Evolutionary conservation across 2,329 filamentous ascomycete genomes (phyloP), one percentile per base, ranked within the genome.

Genomic region (Ploettnerulaceae sp.): DNA sequence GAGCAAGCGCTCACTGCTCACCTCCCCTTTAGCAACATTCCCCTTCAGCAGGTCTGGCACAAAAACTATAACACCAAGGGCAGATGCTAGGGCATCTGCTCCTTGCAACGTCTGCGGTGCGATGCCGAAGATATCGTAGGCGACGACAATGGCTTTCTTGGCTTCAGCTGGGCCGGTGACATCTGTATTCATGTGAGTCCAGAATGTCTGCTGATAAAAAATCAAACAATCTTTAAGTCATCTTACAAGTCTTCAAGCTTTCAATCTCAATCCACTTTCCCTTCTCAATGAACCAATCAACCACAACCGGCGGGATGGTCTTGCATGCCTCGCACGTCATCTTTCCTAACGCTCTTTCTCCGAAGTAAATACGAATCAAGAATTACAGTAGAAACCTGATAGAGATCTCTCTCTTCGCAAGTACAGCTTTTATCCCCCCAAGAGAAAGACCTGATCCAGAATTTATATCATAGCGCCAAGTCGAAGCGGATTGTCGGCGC

Each of bases 41-140:
- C 86, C 89, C 48, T 85, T 76, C 71, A 95, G 94, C 75, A 88
- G 90, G 69, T 95, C 89, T 14, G 90, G 90, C 51, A 95, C 89
- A 67, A 90, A 86, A 57, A 95, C 86, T 56, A 82, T 79, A 67
- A 68, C 62, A 17, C 43, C 39, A 58, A 77, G 70, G 48, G 72
- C 70, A 40, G 67, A 67, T 31, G 77, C 72, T 11, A 84, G 67
- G 50, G 77, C 83, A 59, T 88, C 83, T 48, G 80, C 80, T 22
- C 82, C 84, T 63, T 86, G 82, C 2, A 85, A 55, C 5, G 81
- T 84, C 66, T 86, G 83, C 21, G 78, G 74, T 57, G 77, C 82
- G 72, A 82, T 77, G 55, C 82, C 81, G 60, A 84, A 84, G 62
- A 84, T 79, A 65, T 86, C 82, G 32, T 56, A 58, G 61, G 84